Conservation (phyloP, 2,329 filamentous ascomycete species). For the Fusarium camptoceras region DNA sequence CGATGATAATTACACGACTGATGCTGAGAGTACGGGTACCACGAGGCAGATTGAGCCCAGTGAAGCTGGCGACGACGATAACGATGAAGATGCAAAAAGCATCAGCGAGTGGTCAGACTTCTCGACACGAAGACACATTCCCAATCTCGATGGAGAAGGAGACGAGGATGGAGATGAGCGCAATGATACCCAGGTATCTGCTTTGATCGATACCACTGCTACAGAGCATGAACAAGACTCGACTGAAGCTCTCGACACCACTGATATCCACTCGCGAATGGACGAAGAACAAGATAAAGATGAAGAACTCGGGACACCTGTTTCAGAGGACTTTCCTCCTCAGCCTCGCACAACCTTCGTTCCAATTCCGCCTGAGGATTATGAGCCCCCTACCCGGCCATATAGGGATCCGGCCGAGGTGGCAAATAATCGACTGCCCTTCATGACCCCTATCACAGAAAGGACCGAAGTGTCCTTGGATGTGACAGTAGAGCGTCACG, state of each 20-base stretch:
- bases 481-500: slow-evolving; percentile 68
- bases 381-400: slow-evolving; percentile 80
- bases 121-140: slow-evolving; percentile 77
- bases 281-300: slow-evolving; percentile 46
- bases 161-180: slow-evolving; percentile 47
- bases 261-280: slow-evolving; percentile 8
- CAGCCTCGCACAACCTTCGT: slow-evolving; percentile 76
- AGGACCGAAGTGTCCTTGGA: slow-evolving; percentile 90
- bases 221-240: slow-evolving; percentile 42
- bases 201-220: slow-evolving; percentile 54
- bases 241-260: slow-evolving; percentile 11
- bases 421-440: slow-evolving; percentile 91
- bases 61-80: slow-evolving; percentile 60
- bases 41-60: slow-evolving; percentile 72
- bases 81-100: slow-evolving; percentile 68
- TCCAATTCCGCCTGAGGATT: slow-evolving; percentile 86
- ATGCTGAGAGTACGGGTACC: slow-evolving; percentile 84
- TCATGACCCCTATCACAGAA: slow-evolving; percentile 99
- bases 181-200: slow-evolving; percentile 53
- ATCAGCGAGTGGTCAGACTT: slow-evolving; percentile 92
- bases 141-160: slow-evolving; percentile 55
- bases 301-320: slow-evolving; percentile 58
- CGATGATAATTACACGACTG: slow-evolving; percentile 84
- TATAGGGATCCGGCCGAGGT: slow-evolving; percentile 83
- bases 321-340: slow-evolving; percentile 55